These are phyloP conservation scores for Gardenia jasminoides DNA, from an alignment of 257 asterid genomes.

Conservation along the genomic window DNA sequence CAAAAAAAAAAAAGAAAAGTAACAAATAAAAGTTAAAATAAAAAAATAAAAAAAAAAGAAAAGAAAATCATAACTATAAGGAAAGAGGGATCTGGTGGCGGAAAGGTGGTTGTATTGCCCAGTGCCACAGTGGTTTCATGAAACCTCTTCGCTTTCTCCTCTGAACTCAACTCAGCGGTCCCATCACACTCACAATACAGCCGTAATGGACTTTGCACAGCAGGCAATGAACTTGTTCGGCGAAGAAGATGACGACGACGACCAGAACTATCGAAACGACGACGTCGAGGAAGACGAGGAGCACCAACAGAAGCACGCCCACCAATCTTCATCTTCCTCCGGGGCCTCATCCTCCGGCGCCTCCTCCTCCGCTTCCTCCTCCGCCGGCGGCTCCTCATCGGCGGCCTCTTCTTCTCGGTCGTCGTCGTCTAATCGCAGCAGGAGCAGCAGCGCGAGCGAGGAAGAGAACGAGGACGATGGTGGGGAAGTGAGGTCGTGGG, in stretches of 20 bases:
- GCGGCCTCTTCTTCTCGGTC: slow-evolving; percentile 34
- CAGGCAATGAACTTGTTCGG: slow-evolving; percentile 64
- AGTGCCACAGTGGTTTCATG: background rate
- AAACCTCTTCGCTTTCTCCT: background rate
- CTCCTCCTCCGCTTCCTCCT: slow-evolving; percentile 39
- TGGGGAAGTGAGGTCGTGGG: slow-evolving; percentile 54
- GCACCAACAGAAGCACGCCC: slow-evolving; percentile 30
- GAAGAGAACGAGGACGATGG: slow-evolving; percentile 42
- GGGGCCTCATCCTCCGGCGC: slow-evolving; percentile 35
- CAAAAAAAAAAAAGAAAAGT: too few relatives aligned
- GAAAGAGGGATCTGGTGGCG: too few relatives aligned
- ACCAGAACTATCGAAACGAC: slow-evolving; percentile 31
- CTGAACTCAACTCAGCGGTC: background rate
- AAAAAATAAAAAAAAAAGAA: too few relatives aligned
- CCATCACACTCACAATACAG: background rate
- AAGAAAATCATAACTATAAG: too few relatives aligned
- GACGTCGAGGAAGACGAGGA: slow-evolving; percentile 36
- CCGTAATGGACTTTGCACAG: slow-evolving; percentile 53
- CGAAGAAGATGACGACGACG: slow-evolving; percentile 49
- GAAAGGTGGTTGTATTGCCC: too few relatives aligned
- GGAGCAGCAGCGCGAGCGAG: slow-evolving; percentile 39
- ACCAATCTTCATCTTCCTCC: slow-evolving; percentile 35
- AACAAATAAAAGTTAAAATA: too few relatives aligned
- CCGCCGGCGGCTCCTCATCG: slow-evolving; percentile 50
- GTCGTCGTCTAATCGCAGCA: slow-evolving; percentile 54